phyloP scores from a whole-genome alignment of 108 stramenopile genomes.

The Nitzschia palea region DNA sequence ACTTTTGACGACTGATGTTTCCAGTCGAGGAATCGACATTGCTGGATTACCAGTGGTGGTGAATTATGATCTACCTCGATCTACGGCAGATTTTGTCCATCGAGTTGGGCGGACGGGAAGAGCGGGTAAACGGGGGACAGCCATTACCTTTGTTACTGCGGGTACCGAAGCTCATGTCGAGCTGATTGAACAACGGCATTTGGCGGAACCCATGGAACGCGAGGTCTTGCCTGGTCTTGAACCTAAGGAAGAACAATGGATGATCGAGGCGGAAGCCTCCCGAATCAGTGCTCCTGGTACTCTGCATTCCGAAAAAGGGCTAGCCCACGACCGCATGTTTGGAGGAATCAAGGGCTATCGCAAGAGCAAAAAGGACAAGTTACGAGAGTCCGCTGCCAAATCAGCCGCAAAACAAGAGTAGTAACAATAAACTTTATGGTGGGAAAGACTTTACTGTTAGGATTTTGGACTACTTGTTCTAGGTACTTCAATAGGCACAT shows the following conservation, averaged over 20 bases:
- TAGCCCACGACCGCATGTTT: constrained; percentile 78
- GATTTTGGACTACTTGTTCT: too few relatives aligned
- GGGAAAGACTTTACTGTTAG: too few relatives aligned
- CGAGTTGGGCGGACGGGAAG: constrained; percentile 95
- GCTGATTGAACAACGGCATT: constrained; percentile 67
- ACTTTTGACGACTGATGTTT: constrained; percentile 94
- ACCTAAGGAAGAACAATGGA: constrained; percentile 64
- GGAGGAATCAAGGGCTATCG: constrained; percentile 76
- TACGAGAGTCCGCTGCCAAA: constrained; percentile 59
- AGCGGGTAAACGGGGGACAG: constrained; percentile 87
- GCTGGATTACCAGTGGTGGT: constrained; percentile 82
- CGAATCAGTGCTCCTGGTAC: constrained; percentile 47
- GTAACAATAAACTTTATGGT: too few relatives aligned
- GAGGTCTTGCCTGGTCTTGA: constrained; percentile 63
- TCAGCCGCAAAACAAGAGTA: constrained; percentile 15
- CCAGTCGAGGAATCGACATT: constrained; percentile 95
- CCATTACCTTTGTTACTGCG: constrained; percentile 88
- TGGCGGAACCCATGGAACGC: constrained; percentile 41
- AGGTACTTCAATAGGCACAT: too few relatives aligned
- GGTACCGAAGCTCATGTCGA: constrained; percentile 66
- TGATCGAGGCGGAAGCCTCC: constrained; percentile 25
- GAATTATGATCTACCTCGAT: constrained; percentile 89
- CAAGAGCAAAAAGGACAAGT: constrained; percentile 79
- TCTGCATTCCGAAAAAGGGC: constrained; percentile 52
- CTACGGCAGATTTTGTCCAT: constrained; percentile 89